These are phyloP conservation scores for Exophiala spinifera DNA, from an alignment of 2,329 filamentous ascomycete genomes.

Conservation along the genomic window DNA sequence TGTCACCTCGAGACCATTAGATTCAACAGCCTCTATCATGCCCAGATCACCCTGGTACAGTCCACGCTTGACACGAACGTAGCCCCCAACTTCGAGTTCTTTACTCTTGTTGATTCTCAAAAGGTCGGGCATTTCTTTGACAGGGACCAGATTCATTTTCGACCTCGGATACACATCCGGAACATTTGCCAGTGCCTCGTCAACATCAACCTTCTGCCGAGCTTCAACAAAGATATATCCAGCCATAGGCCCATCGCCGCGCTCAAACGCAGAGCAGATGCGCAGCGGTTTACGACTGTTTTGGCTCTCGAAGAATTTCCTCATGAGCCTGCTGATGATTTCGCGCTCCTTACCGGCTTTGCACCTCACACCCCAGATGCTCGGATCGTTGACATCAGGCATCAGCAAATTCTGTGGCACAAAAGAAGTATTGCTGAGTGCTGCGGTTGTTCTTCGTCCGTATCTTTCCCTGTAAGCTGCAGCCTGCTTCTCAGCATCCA, in stretches of 20 bases:
- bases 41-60: constrained; percentile 88
- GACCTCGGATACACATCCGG: constrained; percentile 85
- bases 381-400: constrained; percentile 90
- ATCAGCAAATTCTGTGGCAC: constrained; percentile 83
- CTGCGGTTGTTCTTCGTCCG: constrained; percentile 68
- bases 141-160: constrained; percentile 83
- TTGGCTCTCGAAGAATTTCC: constrained; percentile 76
- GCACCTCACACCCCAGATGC: constrained; percentile 91
- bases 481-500: constrained; percentile 92
- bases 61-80: constrained; percentile 79
- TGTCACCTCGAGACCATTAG: constrained; percentile 83
- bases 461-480: constrained; percentile 84
- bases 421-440: constrained; percentile 65
- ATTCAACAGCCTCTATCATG: constrained; percentile 86
- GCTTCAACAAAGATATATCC: constrained; percentile 96
- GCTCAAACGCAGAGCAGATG: constrained; percentile 89
- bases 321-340: constrained; percentile 81
- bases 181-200: constrained; percentile 76
- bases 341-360: constrained; percentile 95
- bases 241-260: constrained; percentile 75
- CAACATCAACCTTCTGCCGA: constrained; percentile 78
- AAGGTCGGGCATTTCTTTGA: constrained; percentile 98
- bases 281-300: constrained; percentile 75
- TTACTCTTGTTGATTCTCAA: constrained; percentile 84
- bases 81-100: constrained; percentile 79